A percentile compares a stretch with the other conserved stretches of the same genome.
Conservation (phyloP, 345 rosid genomes). For the Hibiscus syriacus region DNA sequence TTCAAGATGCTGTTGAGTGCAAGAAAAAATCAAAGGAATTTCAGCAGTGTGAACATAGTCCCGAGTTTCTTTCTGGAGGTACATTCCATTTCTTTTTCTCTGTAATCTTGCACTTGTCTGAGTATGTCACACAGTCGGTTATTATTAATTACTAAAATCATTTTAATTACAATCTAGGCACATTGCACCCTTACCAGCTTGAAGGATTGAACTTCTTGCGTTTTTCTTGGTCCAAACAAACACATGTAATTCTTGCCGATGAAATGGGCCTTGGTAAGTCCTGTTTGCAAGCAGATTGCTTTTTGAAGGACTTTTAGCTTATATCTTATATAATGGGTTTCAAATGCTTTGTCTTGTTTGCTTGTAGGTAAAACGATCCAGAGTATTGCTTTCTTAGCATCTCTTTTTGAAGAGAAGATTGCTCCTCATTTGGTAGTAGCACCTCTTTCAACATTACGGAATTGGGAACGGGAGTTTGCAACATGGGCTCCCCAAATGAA, state of each 20-base stretch:
- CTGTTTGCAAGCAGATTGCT: neutral
- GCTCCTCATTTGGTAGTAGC: conserved; percentile 92
- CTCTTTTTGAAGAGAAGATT: conserved; percentile 63
- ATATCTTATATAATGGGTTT: neutral
- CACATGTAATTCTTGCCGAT: conserved; percentile 98
- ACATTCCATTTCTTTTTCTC: conserved; percentile 15
- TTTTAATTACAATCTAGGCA: conserved; percentile 52
- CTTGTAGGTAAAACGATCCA: conserved; percentile 92
- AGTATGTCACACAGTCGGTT: conserved; percentile 8
- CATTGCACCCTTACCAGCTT: conserved; percentile 94
- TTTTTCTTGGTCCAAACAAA: conserved; percentile 93
- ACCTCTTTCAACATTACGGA: conserved; percentile 95
- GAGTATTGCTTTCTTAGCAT: conserved; percentile 96
- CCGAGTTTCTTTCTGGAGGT: conserved; percentile 94
- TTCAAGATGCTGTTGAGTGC: conserved; percentile 37
- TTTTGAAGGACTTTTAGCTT: neutral
- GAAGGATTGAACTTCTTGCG: conserved; percentile 96
- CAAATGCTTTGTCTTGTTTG: conserved; percentile 13
- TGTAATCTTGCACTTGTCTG: conserved; percentile 5
- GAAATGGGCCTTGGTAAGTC: conserved; percentile 94
- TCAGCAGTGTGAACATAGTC: conserved; percentile 74
- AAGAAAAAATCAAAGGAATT: conserved; percentile 70
- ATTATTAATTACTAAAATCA: conserved; percentile 12
- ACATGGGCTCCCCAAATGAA: conserved; percentile 99
- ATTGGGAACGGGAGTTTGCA: conserved; percentile 98